Conservation (phyloP, 176 grass and related monocot species). For the Aegilops sharonensis region DNA sequence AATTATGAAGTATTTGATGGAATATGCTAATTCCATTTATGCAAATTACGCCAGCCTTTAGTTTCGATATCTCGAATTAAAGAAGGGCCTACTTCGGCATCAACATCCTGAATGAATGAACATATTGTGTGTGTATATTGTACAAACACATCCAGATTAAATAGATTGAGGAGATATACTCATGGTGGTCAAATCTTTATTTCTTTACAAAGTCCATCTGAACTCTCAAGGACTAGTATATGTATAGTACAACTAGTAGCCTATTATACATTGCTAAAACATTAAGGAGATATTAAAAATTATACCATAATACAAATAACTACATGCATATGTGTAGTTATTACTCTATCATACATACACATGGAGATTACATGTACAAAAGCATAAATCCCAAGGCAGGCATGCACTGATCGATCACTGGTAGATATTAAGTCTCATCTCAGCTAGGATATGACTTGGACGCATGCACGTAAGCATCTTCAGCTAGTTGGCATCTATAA, state of each 20-base stretch:
- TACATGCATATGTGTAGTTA: neutral
- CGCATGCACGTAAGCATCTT: neutral
- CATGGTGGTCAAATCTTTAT: neutral
- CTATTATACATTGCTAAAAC: neutral
- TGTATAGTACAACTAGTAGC: neutral
- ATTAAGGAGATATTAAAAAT: neutral
- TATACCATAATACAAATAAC: neutral
- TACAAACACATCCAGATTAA: neutral
- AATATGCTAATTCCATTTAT: neutral
- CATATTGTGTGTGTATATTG: neutral
- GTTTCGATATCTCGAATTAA: neutral
- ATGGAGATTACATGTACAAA: neutral
- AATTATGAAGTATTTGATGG: neutral
- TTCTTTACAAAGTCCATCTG: neutral
- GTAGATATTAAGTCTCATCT: neutral
- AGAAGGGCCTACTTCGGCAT: neutral
- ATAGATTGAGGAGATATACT: neutral
- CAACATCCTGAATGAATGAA: neutral
- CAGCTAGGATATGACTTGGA: neutral
- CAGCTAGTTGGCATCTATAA: neutral
- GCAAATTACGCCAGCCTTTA: too few relatives aligned
- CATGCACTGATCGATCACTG: neutral
- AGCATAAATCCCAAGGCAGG: neutral
- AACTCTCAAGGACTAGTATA: neutral
- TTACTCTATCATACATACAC: constrained; percentile 15